A percentile compares a stretch with the other conserved stretches of the same genome.
Conservation (phyloP, 768 basidiomycete species). For the Collybia nuda region DNA sequence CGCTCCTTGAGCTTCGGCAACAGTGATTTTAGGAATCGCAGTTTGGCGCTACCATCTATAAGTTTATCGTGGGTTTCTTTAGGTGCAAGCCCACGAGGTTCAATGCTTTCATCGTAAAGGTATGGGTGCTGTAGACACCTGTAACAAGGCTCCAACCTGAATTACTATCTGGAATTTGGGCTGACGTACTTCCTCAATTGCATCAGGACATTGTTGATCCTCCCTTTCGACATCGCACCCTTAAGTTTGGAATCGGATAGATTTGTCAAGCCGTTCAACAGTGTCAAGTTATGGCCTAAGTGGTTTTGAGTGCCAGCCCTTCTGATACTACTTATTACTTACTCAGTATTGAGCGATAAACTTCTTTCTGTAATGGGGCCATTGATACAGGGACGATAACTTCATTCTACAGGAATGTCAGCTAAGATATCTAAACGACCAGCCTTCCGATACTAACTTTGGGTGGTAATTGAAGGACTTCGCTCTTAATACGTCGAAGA, state of each 20-base stretch:
- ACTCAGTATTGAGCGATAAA: slow-evolving; percentile 87
- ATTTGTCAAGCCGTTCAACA: slow-evolving; percentile 60
- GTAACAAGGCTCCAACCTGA: slow-evolving; percentile 1
- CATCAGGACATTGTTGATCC: slow-evolving; percentile 84
- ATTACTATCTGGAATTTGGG: neutral
- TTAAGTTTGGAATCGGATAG: slow-evolving; percentile 30
- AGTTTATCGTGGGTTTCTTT: slow-evolving; percentile 75
- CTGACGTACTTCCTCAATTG: slow-evolving; percentile 75
- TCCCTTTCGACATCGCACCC: slow-evolving; percentile 42
- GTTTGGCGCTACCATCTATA: slow-evolving; percentile 83
- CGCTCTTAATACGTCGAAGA: slow-evolving; percentile 89
- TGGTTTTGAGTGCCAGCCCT: slow-evolving; percentile 1
- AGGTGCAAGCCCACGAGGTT: slow-evolving; percentile 58
- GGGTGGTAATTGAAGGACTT: slow-evolving; percentile 88
- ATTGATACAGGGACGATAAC: slow-evolving; percentile 91
- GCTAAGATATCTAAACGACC: neutral
- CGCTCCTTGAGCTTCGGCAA: slow-evolving; percentile 82
- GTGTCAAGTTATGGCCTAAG: slow-evolving; percentile 67
- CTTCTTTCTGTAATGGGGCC: slow-evolving; percentile 81
- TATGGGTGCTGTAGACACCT: slow-evolving; percentile 94
- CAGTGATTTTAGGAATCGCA: slow-evolving; percentile 72
- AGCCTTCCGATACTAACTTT: slow-evolving; percentile 52
- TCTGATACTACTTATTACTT: slow-evolving; percentile 17
- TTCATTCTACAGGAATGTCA: slow-evolving; percentile 61
- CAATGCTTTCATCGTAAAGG: slow-evolving; percentile 76